These are phyloP conservation scores for Raffaelea arxii DNA, from an alignment of 2,329 filamentous ascomycete species.

Conservation along the genomic window DNA sequence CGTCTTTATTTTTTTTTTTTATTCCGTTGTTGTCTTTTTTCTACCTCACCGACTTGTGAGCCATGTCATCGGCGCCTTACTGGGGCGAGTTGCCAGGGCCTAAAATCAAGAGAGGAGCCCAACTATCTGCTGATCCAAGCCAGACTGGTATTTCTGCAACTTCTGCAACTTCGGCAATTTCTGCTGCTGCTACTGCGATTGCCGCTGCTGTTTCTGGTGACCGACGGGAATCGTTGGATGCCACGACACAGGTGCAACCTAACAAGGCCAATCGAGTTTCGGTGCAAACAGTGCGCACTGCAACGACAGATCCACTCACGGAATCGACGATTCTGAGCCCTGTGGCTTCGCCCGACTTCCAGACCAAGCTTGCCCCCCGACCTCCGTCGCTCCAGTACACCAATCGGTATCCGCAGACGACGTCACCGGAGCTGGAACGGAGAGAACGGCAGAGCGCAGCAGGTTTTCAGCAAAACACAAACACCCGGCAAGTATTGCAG, in stretches of 20 bases:
- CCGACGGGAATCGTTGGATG: constrained; percentile 24
- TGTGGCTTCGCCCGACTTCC: constrained; percentile 42
- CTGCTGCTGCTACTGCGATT: constrained; percentile 5
- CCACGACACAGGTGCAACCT: constrained; percentile 26
- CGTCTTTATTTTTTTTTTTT: background rate
- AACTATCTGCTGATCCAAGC: constrained; percentile 26
- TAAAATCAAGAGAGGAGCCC: constrained; percentile 24
- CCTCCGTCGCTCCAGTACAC: constrained; percentile 47
- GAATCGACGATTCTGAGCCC: constrained; percentile 52
- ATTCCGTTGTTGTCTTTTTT: constrained; percentile 2
- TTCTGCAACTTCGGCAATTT: too few relatives aligned
- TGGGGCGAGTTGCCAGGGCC: constrained; percentile 45
- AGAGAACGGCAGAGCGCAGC: too few relatives aligned
- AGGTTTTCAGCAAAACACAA: constrained; percentile 15
- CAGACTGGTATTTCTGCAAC: too few relatives aligned
- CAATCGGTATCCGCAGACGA: constrained; percentile 26
- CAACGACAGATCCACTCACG: constrained; percentile 42
- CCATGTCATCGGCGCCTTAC: constrained; percentile 40
- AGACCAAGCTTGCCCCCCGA: constrained; percentile 47
- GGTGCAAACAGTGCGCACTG: constrained; percentile 47
- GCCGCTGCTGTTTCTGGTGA: constrained; percentile 8
- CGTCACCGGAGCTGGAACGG: too few relatives aligned
- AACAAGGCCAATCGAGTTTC: constrained; percentile 43
- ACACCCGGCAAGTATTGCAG: constrained; percentile 19
- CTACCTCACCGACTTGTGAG: background rate